phyloP scores from a whole-genome alignment of 2,329 filamentous ascomycete species.

The Neopestalotiopsis sp. region DNA sequence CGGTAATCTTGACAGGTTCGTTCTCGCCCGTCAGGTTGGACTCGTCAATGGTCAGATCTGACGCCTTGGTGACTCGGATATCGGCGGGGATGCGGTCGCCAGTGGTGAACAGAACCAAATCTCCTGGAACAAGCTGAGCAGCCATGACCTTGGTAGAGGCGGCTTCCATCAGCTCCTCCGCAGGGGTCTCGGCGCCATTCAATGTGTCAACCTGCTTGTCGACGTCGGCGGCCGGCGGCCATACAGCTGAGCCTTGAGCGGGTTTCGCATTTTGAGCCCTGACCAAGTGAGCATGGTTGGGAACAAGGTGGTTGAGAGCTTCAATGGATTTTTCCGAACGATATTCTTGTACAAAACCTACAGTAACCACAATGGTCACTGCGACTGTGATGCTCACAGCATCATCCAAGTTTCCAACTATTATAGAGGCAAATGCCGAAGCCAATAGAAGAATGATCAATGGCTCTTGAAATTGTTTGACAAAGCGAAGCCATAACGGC shows the following conservation, averaged over 20 bases:
- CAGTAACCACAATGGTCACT: constrained; percentile 94
- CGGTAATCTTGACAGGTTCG: constrained; percentile 82
- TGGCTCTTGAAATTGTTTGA: constrained; percentile 97
- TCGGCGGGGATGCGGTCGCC: constrained; percentile 97
- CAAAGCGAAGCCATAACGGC: constrained; percentile 90
- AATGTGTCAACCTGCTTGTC: constrained; percentile 54
- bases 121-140: constrained; percentile 85
- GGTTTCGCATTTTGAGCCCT: constrained; percentile 56
- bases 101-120: constrained; percentile 91
- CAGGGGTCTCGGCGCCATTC: constrained; percentile 61
- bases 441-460: constrained; percentile 89
- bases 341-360: constrained; percentile 97
- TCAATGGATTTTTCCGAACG: constrained; percentile 97
- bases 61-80: constrained; percentile 88
- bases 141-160: constrained; percentile 86
- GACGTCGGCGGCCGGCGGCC: constrained; percentile 52
- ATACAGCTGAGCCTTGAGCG: constrained; percentile 41
- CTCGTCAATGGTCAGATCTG: constrained; percentile 91
- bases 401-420: constrained; percentile 94
- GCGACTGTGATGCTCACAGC: constrained; percentile 94
- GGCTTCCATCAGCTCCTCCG: constrained; percentile 69
- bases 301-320: constrained; percentile 89
- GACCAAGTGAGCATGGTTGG: constrained; percentile 95
- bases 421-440: constrained; percentile 84
- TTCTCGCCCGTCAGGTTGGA: constrained; percentile 98